These are phyloP conservation scores for Tetrapisispora taiwanensis DNA, from an alignment of 805 yeast species.

Conservation along the genomic window DNA sequence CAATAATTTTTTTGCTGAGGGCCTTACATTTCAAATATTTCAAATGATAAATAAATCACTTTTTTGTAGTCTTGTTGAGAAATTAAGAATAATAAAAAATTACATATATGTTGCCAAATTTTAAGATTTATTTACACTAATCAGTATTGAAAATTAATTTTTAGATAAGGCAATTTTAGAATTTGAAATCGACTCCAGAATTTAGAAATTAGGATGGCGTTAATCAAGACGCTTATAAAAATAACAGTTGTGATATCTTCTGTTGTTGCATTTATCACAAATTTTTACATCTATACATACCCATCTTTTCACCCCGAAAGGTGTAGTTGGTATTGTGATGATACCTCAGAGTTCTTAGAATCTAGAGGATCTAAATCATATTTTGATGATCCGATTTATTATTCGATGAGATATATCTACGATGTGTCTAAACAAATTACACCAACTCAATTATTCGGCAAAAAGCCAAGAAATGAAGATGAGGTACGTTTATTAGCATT, in stretches of 20 bases:
- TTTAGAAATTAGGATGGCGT: neutral
- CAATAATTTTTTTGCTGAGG: no score
- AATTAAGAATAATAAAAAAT: no score
- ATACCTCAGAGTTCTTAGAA: neutral
- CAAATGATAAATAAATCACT: no score
- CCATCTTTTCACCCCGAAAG: slow-evolving; percentile 47
- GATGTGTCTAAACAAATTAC: slow-evolving; percentile 3
- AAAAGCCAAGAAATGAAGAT: neutral
- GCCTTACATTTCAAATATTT: no score
- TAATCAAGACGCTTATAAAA: neutral
- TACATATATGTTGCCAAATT: no score
- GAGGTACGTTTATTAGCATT: slow-evolving; percentile 58
- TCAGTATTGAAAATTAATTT: no score
- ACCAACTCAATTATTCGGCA: slow-evolving; percentile 5
- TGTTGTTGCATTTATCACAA: slow-evolving; percentile 36
- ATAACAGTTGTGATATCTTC: slow-evolving; percentile 7
- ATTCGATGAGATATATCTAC: neutral
- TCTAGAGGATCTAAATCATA: neutral
- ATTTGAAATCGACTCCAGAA: no score
- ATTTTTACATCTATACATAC: slow-evolving; percentile 62
- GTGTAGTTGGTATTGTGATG: slow-evolving; percentile 49
- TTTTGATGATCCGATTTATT: neutral
- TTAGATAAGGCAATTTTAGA: no score
- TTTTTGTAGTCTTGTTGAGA: no score
- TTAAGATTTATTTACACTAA: no score